phyloP scores from a whole-genome alignment of 1,139 yeast genomes.

The Meyerozyma athensensis region DNA sequence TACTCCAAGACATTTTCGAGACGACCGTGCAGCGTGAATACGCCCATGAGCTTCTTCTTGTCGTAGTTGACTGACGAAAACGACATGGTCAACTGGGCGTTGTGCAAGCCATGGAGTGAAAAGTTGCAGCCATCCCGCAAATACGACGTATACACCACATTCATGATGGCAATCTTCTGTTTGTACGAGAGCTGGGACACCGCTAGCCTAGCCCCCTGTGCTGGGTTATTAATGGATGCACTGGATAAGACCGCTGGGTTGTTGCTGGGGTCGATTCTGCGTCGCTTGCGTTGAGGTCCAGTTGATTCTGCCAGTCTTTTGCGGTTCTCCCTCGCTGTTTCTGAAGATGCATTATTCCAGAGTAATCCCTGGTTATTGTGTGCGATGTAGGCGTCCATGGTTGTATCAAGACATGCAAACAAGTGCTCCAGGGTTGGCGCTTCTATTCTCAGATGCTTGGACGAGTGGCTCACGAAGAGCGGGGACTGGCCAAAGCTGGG shows the following conservation, averaged over 20 bases:
- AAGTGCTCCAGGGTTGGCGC: slow-evolving; percentile 1
- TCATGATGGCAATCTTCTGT: slow-evolving; percentile 15
- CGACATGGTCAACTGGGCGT: slow-evolving; percentile 13
- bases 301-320: background rate
- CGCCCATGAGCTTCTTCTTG: slow-evolving; percentile 16
- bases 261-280: background rate
- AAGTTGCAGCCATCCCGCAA: slow-evolving; percentile 18
- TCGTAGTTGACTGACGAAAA: slow-evolving; percentile 20
- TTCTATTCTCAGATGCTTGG: slow-evolving; percentile 1
- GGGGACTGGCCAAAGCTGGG: slow-evolving; percentile 3
- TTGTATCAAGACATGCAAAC: background rate
- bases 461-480: slow-evolving; percentile 1
- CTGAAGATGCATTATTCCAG: background rate
- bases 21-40: slow-evolving; percentile 9
- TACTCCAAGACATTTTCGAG: slow-evolving; percentile 5
- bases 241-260: background rate
- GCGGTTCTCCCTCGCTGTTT: background rate
- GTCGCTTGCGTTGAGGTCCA: slow-evolving; percentile 1
- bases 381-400: slow-evolving; percentile 1
- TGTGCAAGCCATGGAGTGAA: slow-evolving; percentile 5
- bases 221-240: background rate
- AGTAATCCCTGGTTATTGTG: background rate
- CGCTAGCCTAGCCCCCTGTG: slow-evolving; percentile 4
- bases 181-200: background rate
- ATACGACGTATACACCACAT: slow-evolving; percentile 15